Base-by-base conservation (phyloP, 495 filamentous ascomycete species). In the Penicillium goetzii region DNA sequence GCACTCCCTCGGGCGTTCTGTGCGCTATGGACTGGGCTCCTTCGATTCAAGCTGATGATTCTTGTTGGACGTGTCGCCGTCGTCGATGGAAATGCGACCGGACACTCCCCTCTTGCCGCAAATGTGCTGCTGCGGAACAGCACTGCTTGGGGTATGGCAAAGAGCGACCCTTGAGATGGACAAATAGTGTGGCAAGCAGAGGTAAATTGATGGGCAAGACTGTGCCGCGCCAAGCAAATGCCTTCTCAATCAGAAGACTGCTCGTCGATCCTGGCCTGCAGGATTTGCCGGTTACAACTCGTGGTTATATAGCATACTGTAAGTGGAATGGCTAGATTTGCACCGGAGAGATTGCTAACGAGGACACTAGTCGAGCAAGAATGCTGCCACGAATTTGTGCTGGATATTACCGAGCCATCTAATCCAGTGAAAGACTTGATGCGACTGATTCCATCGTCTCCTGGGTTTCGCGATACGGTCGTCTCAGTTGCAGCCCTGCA, bases 51-150 rank as follows among this genome's bases (percentile, higher is more conserved):
- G 58, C 59, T 33, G 2, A 19, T 30, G 30, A 33, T 26, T 23
- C 68, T 15, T 70, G 68, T 32, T 70, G 68, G 64, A 70, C 64
- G 0, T 70, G 68, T 64, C 64, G 68, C 38, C 67, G 64, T 25
- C 67, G 63, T 8, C 64, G 68, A 5, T 40, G 61, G 32, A 62
- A 64, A 58, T 70, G 68, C 56, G 68, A 70, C 40, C 68, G 64
- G 41, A n/a, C 26, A 43, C 61, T 70, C 17, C 68, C 68, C 3
- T 6, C n/a, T 15, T 70, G 68, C 56, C 41, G 53, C 2, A 64
- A 64, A 53, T 70, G 68, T 34, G 23, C 30, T 4, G 33, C 33
- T 21, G 6, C 32, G 36, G 26, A 34, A n/a, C 41, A 60, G 19
- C 32, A 7, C 28, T 70, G 68, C 26, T 59, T 61, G 54, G 64